Conservation (phyloP, 1,284 basidiomycete species). For the Ganoderma lucidum region DNA sequence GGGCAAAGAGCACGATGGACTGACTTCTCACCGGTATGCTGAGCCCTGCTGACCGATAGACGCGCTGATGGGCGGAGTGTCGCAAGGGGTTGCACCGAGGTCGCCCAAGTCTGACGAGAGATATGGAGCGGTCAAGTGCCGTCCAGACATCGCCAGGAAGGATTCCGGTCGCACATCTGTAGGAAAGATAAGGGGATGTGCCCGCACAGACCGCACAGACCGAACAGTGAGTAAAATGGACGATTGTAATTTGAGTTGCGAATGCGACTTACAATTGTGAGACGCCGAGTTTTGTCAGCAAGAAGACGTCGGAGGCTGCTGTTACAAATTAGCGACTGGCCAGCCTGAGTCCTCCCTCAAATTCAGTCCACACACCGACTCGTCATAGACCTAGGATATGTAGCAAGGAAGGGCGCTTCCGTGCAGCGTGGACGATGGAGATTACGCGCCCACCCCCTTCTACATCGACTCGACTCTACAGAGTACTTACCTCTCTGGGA, state of each 20-base stretch:
- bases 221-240: neutral
- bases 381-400: neutral
- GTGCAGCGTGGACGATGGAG: no score
- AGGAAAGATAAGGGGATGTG: neutral
- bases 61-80: neutral
- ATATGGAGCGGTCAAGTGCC: constrained; percentile 11
- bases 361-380: neutral
- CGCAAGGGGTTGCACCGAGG: neutral
- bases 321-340: neutral
- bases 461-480: no score
- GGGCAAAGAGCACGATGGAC: neutral
- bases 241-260: neutral
- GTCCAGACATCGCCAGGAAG: neutral
- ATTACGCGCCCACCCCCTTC: no score
- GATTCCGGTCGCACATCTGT: neutral
- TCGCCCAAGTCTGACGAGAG: neutral
- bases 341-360: neutral
- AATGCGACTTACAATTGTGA: neutral
- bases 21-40: neutral
- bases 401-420: no score
- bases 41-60: constrained; percentile 1
- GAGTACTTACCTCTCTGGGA: no score
- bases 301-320: constrained; percentile 22
- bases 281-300: neutral
- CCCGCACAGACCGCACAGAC: neutral